phyloP scores from a whole-genome alignment of 75 land plant genomes.

The Sequoiadendron giganteum region DNA sequence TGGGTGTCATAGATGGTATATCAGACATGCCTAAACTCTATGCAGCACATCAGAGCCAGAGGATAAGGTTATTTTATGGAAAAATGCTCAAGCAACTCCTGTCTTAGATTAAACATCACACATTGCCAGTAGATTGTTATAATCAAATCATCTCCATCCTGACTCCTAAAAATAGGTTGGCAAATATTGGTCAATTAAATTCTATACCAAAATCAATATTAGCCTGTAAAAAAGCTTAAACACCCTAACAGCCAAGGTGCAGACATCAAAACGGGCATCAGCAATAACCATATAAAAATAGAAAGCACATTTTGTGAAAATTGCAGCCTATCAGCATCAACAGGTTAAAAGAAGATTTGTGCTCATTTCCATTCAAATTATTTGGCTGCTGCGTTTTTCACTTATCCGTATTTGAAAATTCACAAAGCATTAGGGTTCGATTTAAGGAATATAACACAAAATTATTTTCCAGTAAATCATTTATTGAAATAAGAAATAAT shows the following conservation, averaged over 20 bases:
- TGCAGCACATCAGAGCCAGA: too few relatives aligned
- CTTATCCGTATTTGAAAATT: not conserved
- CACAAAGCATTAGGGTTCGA: not conserved
- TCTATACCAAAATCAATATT: not conserved
- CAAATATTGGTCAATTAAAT: not conserved
- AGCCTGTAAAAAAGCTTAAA: not conserved
- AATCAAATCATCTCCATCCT: not conserved
- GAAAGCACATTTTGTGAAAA: not conserved
- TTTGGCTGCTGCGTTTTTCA: not conserved
- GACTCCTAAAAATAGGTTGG: not conserved
- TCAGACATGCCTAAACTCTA: too few relatives aligned
- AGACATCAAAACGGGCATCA: not conserved
- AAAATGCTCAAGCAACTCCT: not conserved
- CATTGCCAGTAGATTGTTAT: not conserved
- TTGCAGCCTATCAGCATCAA: not conserved
- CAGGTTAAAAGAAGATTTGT: not conserved
- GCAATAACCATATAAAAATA: not conserved
- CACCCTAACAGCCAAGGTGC: not conserved
- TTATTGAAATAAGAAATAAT: not conserved
- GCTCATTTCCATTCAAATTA: not conserved
- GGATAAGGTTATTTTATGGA: not conserved
- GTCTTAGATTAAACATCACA: not conserved
- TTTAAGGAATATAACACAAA: not conserved
- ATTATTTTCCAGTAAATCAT: not conserved
- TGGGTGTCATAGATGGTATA: not conserved